Base-by-base conservation (phyloP, 805 yeast species). In the Komagataella phaffii region DNA sequence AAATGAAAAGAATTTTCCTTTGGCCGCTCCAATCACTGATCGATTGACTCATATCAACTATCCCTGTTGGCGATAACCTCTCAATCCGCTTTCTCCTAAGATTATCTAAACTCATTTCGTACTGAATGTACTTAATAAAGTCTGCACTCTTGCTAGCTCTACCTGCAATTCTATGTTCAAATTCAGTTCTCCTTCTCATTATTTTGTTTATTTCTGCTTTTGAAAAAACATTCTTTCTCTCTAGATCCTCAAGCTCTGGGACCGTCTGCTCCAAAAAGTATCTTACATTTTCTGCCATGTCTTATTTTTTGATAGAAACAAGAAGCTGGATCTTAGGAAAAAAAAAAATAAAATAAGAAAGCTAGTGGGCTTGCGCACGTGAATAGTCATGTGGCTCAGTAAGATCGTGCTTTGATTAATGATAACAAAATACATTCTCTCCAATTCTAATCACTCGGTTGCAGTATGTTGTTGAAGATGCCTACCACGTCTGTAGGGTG, bases 111-210 rank as follows among this genome's bases (percentile, higher is more conserved):
- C 83, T 84, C 53, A 65, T 73, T 62, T 93, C 99, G 62, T 83
- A 95, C 51, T 80, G 85, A 47, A 84, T 78, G 64, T 93, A 93
- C 58, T 77, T 77, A 52, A 87, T 63, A 61, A 81, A 95, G 64
- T 91, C 98, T 51, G 77, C 69, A 2, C 88, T 77, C 56, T 77
- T 81, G 10, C 90, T 79, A 1, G 93, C 95, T 65, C 98, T 76
- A 46, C 95, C 87, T 47, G 79, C 77, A 51, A 93, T 78, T 53
- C 96, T 70, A 64, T 93, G 96, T 67, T 93, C 99, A 60, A 89
- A 93, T 67, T 90, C 97, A 0, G 97, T 91, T 69, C 99, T 78
- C 62, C 89, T 79, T 68, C 93, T 83, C 88, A 91, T 88, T 51
- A 93, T 84, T 71, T 77, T 75, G 45, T 83, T 81, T 57, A 89